Evolutionary conservation across 2,329 filamentous ascomycete species (phyloP).

Genomic region (Colletotrichum sp.): DNA sequence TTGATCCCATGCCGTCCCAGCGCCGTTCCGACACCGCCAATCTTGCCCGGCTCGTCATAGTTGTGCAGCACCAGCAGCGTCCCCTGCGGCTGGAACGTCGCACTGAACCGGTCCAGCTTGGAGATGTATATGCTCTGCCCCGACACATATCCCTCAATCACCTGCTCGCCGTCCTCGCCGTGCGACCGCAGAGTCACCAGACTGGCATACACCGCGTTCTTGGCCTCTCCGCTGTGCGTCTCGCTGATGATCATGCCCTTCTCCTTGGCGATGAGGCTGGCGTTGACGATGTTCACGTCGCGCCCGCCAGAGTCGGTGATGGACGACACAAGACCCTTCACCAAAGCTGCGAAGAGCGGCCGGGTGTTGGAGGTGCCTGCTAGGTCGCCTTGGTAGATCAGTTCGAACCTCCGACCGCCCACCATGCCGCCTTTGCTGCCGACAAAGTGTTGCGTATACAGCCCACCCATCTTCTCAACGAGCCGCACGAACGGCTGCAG

Average conservation of each 20-base stretch:
- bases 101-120: constrained; percentile 74
- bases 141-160: constrained; percentile 71
- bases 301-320: constrained; percentile 70
- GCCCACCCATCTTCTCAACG: constrained; percentile 78
- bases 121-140: constrained; percentile 72
- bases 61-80: constrained; percentile 81
- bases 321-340: constrained; percentile 75
- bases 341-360: constrained; percentile 77
- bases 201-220: constrained; percentile 70
- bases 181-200: constrained; percentile 72
- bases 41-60: constrained; percentile 82
- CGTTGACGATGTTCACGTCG: constrained; percentile 85
- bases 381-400: constrained; percentile 79
- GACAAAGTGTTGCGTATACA: constrained; percentile 80
- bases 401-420: constrained; percentile 73
- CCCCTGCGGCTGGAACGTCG: constrained; percentile 75
- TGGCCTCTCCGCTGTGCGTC: constrained; percentile 66
- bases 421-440: constrained; percentile 46
- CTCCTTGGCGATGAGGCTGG: constrained; percentile 75
- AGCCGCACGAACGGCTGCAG: constrained; percentile 78
- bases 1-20: constrained; percentile 76
- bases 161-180: constrained; percentile 40
- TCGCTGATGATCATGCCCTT: constrained; percentile 80
- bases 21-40: constrained; percentile 76
- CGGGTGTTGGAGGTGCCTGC: constrained; percentile 75